Evolutionary conservation across 1,284 basidiomycete genomes (phyloP).

Genomic region (Coniferiporia weirii): DNA sequence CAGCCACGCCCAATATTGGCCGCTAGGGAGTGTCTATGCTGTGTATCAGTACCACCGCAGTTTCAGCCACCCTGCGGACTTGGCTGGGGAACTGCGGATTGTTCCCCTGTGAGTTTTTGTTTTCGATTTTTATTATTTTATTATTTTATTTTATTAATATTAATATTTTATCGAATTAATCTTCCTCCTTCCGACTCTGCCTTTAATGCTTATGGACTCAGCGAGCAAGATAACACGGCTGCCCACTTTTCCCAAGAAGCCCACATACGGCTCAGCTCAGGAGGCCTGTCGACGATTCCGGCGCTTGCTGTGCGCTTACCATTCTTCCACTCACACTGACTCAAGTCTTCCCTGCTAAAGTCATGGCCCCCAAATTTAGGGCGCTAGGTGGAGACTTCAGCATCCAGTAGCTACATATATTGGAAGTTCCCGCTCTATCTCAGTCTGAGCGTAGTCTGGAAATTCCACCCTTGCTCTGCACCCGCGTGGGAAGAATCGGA

Average conservation of each 20-base stretch:
- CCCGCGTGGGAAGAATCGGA: too few relatives aligned
- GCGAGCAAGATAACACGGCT: too few relatives aligned
- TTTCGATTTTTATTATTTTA: background rate
- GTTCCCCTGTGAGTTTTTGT: background rate
- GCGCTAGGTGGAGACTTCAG: too few relatives aligned
- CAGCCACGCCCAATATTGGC: background rate
- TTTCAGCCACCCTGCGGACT: background rate
- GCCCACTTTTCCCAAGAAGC: too few relatives aligned
- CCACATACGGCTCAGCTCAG: too few relatives aligned
- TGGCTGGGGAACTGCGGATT: background rate
- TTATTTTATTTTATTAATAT: background rate
- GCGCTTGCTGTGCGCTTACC: background rate
- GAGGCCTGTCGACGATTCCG: background rate
- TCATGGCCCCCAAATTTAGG: background rate
- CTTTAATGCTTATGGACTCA: background rate
- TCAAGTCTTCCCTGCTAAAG: background rate
- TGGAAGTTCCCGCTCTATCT: background rate
- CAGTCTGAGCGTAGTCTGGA: background rate
- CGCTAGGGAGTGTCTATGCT: background rate
- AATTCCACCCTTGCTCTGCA: background rate
- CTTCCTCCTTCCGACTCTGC: background rate
- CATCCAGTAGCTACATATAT: background rate
- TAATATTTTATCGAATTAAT: background rate
- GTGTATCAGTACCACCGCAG: background rate
- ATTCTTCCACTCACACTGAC: background rate